Evolutionary conservation across 352 stramenopile species (phyloP).

Genomic region (Pythium biforme): DNA sequence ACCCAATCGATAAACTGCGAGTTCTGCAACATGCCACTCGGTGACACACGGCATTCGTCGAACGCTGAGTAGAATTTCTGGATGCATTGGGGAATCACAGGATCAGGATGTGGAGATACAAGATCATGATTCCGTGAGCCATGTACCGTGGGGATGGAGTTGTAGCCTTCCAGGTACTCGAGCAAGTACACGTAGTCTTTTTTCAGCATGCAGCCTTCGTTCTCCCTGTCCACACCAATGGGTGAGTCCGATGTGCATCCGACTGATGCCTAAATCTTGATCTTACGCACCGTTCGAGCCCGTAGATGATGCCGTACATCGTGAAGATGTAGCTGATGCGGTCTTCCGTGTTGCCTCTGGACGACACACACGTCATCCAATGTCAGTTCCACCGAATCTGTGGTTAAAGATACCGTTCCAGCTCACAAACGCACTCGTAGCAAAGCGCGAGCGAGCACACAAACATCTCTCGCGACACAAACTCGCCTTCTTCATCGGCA

Average conservation of each 20-base stretch:
- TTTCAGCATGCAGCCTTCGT: conserved; percentile 61
- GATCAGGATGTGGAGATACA: not conserved
- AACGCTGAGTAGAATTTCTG: conserved; percentile 71
- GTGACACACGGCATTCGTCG: conserved; percentile 64
- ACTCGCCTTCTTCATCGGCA: conserved; percentile 47
- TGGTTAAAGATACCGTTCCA: no score
- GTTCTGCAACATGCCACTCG: conserved; percentile 51
- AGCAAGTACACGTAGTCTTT: conserved; percentile 73
- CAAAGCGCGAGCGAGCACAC: conserved; percentile 65
- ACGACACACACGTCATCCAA: no score
- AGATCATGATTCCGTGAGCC: no score
- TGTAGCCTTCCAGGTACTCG: conserved; percentile 61
- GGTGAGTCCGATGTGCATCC: not conserved
- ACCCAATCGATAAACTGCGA: conserved; percentile 78
- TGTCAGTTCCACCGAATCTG: no score
- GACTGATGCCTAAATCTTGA: not conserved
- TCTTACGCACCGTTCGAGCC: conserved; percentile 48
- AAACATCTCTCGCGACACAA: conserved; percentile 72
- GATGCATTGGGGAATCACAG: not conserved
- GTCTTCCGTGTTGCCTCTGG: conserved; percentile 83
- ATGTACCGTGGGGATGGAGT: conserved; percentile 58
- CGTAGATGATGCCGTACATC: conserved; percentile 83
- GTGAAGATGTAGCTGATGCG: conserved; percentile 86
- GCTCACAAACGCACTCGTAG: conserved; percentile 71
- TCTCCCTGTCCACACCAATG: conserved; percentile 27